Evolutionary conservation across 306 rosid species (phyloP).

Genomic region (Senna siamea): DNA sequence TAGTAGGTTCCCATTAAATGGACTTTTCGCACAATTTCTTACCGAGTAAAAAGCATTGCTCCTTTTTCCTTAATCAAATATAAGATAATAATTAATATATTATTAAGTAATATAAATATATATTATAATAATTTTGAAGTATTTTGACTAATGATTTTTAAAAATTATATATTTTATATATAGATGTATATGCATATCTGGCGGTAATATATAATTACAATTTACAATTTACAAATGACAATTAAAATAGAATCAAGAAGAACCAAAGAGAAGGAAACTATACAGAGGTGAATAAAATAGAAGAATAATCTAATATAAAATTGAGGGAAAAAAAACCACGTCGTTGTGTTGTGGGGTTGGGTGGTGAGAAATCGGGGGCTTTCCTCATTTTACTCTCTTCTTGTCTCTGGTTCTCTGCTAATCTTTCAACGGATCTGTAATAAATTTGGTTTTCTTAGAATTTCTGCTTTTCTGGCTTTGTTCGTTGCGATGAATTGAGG

Average conservation of each 20-base stretch:
- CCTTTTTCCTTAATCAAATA: neutral
- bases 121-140: too few relatives aligned
- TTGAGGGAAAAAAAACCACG: constrained; percentile 33
- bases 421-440: constrained; percentile 58
- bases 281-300: neutral
- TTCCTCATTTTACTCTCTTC: constrained; percentile 36
- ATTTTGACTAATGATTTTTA: too few relatives aligned
- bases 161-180: too few relatives aligned
- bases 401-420: constrained; percentile 37
- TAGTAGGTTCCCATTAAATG: too few relatives aligned
- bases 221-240: too few relatives aligned
- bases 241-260: too few relatives aligned
- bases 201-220: too few relatives aligned
- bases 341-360: constrained; percentile 47
- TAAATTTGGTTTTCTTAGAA: constrained; percentile 19
- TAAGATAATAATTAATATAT: neutral
- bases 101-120: neutral
- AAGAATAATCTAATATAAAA: constrained; percentile 29
- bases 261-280: too few relatives aligned
- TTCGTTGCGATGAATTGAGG: constrained; percentile 45
- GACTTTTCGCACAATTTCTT: too few relatives aligned
- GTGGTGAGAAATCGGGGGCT: constrained; percentile 64
- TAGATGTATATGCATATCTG: too few relatives aligned
- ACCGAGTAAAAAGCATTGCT: neutral
- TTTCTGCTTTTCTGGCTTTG: neutral